Evolutionary conservation across 257 asterid species (phyloP), one percentile per base, ranked within the genome.

Genomic region (Haberlea rhodopensis): DNA sequence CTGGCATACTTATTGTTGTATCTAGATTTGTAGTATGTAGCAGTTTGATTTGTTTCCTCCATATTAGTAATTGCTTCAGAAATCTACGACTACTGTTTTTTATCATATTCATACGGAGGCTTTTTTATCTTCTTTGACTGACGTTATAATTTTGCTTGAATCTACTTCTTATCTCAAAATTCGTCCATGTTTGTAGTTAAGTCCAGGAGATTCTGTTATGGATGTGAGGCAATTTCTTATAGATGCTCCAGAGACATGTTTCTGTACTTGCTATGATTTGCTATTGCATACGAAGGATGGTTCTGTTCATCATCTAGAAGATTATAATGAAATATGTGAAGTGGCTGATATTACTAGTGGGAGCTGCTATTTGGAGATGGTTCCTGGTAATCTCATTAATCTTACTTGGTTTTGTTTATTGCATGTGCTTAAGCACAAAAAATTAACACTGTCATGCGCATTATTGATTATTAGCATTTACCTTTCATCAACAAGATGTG

Each of bases 151-250:
- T 34, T 60, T 11, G 22, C 53, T 58, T 53, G 21, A 45, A 34
- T 31, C 56, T n/a, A 34, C 51, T 62, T 59, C 56, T 46, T 63
- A 40, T 67, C 69, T 63, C 57, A 32, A 73, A 72, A 68, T 28
- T 37, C 21, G 58, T 62, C 75, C 71, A 48, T 68, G 55, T 59
- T 76, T 84, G 74, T 92, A 94, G 99, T 80, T 94, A 82, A 90
- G 95, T 71, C 99, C 99, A 46, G 95, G 95, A 69, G 99, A 94
- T 85, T 85, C 97, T 54, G 97, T 87, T 8, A 86, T 90, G 96
- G 99, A 94, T 69, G 95, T 94, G 69, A 82, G 95, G 63, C 99
- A 87, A 80, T 90, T 90, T 90, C 96, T 94, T 78, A 91, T 87
- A 63, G 97, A 94, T 81, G 96, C 97, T 68, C 85, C 96, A 1